Evolutionary conservation across 2,329 filamentous ascomycete genomes (phyloP), one percentile per base, ranked within the genome.

Genomic region (Dichotomopilus funicola): DNA sequence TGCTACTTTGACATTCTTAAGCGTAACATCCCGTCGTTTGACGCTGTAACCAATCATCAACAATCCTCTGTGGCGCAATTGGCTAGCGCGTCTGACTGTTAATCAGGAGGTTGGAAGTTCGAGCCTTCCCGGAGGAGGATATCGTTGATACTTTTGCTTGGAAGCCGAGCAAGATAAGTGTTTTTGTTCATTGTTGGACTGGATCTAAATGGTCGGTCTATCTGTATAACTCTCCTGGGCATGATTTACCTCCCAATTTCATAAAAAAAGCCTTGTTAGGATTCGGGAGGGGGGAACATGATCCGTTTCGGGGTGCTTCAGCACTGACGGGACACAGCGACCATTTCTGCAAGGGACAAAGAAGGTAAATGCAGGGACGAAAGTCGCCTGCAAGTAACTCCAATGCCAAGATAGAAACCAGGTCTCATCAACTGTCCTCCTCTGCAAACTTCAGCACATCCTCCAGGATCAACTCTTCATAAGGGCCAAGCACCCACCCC

Each of bases 1-100:
- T 27, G 19, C 19, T 27, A 27, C 19, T 27, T 27, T 27, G 19
- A 27, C 19, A 27, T 3, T 27, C 3, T 27, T 27, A 27, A 27
- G 19, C 19, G 19, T 27, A 27, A 27, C 19, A 27, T n/a, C 27
- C 19, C 35, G 19, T 11, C 7, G 12, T 10, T n/a, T 19, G 12
- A 41, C n/a, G 36, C 48, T 34, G 34, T 49, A 36, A 49, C 33
- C 19, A 27, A 46, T n/a, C 5, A 13, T 36, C 4, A 13, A 40
- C 37, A 37, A 55, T 63, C 60, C 61, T 58, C 50, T 54, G 77
- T 82, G 70, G 71, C 72, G 61, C 71, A 74, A 66, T 77, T 79
- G 78, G 77, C 75, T 80, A 80, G 77, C 77, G 77, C 77, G 78
- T 80, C 73, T 75, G 77, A 79, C 77, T 80, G 77, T 80, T 80